A percentile compares a stretch with the other conserved stretches of the same genome.
phyloP scores from a whole-genome alignment of 2,329 filamentous ascomycete species.

The Claviceps sp. region DNA sequence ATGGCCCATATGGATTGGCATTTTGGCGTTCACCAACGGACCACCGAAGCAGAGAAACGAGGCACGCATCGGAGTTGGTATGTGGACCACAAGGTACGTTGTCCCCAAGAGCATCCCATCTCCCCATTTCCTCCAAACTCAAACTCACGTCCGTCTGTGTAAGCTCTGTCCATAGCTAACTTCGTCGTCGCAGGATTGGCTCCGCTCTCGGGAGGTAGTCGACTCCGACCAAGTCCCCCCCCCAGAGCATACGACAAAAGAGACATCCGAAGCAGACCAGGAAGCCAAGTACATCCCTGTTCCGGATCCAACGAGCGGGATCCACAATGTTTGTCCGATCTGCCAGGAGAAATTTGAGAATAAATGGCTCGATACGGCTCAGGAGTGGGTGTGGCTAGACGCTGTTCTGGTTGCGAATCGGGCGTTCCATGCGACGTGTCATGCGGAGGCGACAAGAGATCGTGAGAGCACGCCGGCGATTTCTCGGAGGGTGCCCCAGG shows the following conservation, averaged over 20 bases:
- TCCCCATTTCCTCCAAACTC: too few relatives aligned
- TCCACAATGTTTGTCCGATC: slow-evolving; percentile 75
- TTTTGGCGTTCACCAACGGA: slow-evolving; percentile 82
- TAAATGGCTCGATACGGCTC: slow-evolving; percentile 80
- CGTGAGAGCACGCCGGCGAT: slow-evolving; percentile 31
- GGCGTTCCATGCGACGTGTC: slow-evolving; percentile 83
- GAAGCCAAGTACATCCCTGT: slow-evolving; percentile 63
- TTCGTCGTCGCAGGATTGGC: slow-evolving; percentile 57
- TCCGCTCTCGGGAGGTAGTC: slow-evolving; percentile 67
- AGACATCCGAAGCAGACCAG: slow-evolving; percentile 23
- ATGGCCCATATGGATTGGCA: slow-evolving; percentile 96
- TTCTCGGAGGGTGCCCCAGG: slow-evolving; percentile 35
- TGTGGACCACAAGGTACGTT: slow-evolving; percentile 66
- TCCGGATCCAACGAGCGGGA: slow-evolving; percentile 60
- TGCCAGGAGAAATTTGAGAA: slow-evolving; percentile 93
- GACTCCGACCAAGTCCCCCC: slow-evolving; percentile 42
- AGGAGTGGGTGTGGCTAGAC: slow-evolving; percentile 96
- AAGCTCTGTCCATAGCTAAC: too few relatives aligned
- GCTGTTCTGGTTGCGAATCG: slow-evolving; percentile 63
- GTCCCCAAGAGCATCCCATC: background rate
- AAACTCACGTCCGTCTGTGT: too few relatives aligned
- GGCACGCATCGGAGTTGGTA: slow-evolving; percentile 93
- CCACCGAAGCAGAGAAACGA: slow-evolving; percentile 71
- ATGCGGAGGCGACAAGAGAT: slow-evolving; percentile 65
- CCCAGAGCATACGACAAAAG: slow-evolving; percentile 19